Conservation (phyloP, 1,284 basidiomycete species). For the Cutaneotrichosporon cyanovorans region DNA sequence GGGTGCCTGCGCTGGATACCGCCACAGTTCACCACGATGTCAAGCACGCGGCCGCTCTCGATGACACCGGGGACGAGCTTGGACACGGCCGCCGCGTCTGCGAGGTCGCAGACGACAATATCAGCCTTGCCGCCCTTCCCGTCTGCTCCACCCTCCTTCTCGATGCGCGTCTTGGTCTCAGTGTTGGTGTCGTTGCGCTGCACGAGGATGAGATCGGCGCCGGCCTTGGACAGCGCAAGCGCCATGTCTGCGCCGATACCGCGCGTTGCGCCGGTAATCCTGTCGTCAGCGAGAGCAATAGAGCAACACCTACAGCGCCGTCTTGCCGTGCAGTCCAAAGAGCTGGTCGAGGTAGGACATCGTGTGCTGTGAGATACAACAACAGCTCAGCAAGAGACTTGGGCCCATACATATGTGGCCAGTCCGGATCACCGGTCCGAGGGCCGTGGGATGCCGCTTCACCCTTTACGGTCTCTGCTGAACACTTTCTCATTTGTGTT, state of each 20-base stretch:
- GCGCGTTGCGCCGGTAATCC: conserved; percentile 44
- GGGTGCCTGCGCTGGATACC: conserved; percentile 85
- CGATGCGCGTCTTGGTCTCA: conserved; percentile 55
- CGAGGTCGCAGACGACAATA: conserved; percentile 67
- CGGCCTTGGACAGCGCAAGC: conserved; percentile 52
- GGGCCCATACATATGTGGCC: not conserved
- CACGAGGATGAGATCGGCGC: conserved; percentile 73
- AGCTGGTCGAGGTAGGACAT: conserved; percentile 41
- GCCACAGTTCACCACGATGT: conserved; percentile 88
- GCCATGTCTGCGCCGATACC: conserved; percentile 46
- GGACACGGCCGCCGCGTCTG: conserved; percentile 60
- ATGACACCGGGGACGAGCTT: conserved; percentile 53
- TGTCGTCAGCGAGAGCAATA: conserved; percentile 7
- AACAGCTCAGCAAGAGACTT: not conserved
- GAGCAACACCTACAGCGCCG: conserved; percentile 43
- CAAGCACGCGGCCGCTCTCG: conserved; percentile 57
- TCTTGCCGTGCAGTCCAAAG: conserved; percentile 48
- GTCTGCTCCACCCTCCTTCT: conserved; percentile 36
- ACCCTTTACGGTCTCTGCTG: too few relatives aligned
- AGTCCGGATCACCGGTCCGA: conserved; percentile 8
- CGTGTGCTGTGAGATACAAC: conserved; percentile 1
- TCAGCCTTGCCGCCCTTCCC: conserved; percentile 2
- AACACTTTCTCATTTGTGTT: too few relatives aligned
- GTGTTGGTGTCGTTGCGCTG: conserved; percentile 57
- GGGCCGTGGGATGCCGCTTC: not conserved